Base-by-base conservation (phyloP, 768 basidiomycete species). In the Sutorius australiensis region DNA sequence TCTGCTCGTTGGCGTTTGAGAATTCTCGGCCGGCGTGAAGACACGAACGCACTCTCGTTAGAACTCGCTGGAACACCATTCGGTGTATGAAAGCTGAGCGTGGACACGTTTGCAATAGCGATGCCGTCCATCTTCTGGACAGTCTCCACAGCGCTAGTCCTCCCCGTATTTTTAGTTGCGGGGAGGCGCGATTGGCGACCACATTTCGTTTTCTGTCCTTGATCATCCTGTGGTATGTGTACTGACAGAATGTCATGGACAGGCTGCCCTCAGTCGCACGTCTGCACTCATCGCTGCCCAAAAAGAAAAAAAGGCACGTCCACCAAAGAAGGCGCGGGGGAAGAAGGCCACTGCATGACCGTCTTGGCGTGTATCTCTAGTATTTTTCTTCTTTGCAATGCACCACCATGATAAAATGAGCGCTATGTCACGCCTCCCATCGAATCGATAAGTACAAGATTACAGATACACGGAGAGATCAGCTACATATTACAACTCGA, bases 71-170 rank as follows among this genome's bases (percentile, higher is more conserved):
- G 86, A 89, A 65, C 70, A 61, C 71, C 42, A 64, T 65, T 71
- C 72, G 77, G 77, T 73, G 72, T 69, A 85, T 85, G 87, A 91
- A 86, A 78, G 88, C 74, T 80, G 88, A 87, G 89, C 81, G 89
- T 92, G 88, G 89, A 92, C 85, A 89, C 74, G 88, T 87, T 80
- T 92, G 89, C 89, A 84, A 92, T 72, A 92, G 67, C 72, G 61
- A 77, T 38, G 2, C 27, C 9, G 63, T 61, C 66, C 55, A 28
- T 46, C 5, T 57, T 51, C 13, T 53, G 54, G 62, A 60, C 48
- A 37, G 57, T 69, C 63, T 38, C 61, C 57, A 55, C n/a, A 55
- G 37, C 43, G 33, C 39, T 39, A 50, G 21, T 19, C 56, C 69
- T 69, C 68, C 63, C 70, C 69, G 69, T 64, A 55, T 64, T 46